Evolutionary conservation across 495 filamentous ascomycete species (phyloP).

Genomic region (Daldinia loculata): DNA sequence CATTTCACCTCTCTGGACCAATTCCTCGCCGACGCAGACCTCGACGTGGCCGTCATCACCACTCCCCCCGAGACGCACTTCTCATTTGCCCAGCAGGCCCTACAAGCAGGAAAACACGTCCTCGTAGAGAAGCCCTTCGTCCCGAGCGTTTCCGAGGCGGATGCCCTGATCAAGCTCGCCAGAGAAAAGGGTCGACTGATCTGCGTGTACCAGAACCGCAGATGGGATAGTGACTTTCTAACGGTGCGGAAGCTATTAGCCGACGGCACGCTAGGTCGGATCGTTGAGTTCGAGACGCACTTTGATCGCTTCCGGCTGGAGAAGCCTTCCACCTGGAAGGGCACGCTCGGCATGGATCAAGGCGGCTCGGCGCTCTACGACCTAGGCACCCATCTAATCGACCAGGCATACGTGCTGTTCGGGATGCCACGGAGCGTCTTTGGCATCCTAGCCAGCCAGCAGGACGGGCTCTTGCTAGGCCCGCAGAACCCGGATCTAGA

Average conservation of each 20-base stretch:
- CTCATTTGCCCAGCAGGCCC: constrained; percentile 67
- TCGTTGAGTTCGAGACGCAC: constrained; percentile 84
- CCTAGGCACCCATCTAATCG: constrained; percentile 83
- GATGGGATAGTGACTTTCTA: constrained; percentile 86
- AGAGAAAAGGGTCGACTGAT: constrained; percentile 67
- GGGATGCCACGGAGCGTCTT: constrained; percentile 76
- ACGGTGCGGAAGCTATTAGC: constrained; percentile 72
- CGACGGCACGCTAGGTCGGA: constrained; percentile 65
- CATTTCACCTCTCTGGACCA: constrained; percentile 68
- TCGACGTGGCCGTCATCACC: constrained; percentile 78
- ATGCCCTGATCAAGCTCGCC: constrained; percentile 72
- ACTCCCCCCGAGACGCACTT: constrained; percentile 82
- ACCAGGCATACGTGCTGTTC: constrained; percentile 82
- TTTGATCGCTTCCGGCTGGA: constrained; percentile 80
- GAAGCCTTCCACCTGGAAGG: constrained; percentile 73
- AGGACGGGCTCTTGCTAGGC: constrained; percentile 53
- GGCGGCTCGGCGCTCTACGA: constrained; percentile 82
- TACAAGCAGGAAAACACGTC: constrained; percentile 82
- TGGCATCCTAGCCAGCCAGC: constrained; percentile 73
- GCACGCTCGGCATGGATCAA: constrained; percentile 61
- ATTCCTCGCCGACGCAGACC: constrained; percentile 68
- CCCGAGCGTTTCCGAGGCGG: constrained; percentile 73
- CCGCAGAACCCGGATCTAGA: constrained; percentile 61
- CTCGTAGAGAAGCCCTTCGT: constrained; percentile 93
- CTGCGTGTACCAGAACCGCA: constrained; percentile 89